These are phyloP conservation scores for Pyrenophora tritici-repentis DNA, from an alignment of 2,329 filamentous ascomycete genomes.

Conservation along the genomic window DNA sequence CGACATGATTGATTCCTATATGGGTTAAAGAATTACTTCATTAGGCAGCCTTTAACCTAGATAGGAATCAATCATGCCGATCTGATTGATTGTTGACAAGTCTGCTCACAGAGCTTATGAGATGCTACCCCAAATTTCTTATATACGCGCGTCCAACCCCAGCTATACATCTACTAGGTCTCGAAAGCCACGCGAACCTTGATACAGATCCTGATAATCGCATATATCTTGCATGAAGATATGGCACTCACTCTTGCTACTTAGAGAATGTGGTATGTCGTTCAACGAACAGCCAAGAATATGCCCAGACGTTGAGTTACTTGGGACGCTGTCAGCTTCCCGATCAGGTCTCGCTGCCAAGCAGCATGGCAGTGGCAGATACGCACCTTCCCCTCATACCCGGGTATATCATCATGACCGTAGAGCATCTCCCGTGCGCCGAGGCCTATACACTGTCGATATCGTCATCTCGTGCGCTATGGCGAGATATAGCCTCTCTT, in stretches of 20 bases:
- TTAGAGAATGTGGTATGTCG: conserved; percentile 7
- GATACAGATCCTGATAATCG: too few species aligned
- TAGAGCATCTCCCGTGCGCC: neutral
- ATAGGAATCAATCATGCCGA: too few species aligned
- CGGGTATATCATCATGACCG: neutral
- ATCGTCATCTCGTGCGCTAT: too few species aligned
- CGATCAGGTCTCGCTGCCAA: conserved; percentile 22
- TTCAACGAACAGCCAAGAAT: conserved; percentile 10
- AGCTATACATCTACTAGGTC: neutral
- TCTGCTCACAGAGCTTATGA: too few species aligned
- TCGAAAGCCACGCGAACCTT: conserved; percentile 1
- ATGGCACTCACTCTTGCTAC: neutral
- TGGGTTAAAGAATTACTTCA: too few species aligned
- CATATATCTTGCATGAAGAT: neutral
- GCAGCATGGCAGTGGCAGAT: conserved; percentile 18
- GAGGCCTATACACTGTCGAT: neutral
- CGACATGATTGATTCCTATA: too few species aligned
- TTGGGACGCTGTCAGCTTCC: conserved; percentile 22
- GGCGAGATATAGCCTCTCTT: too few species aligned
- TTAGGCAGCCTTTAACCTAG: too few species aligned
- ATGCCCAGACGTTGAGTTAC: conserved; percentile 11
- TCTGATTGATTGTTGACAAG: too few species aligned
- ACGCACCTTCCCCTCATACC: conserved; percentile 18
- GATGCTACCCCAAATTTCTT: neutral
- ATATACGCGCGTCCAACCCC: neutral